phyloP scores from a whole-genome alignment of 768 basidiomycete species.

The Suillus plorans region DNA sequence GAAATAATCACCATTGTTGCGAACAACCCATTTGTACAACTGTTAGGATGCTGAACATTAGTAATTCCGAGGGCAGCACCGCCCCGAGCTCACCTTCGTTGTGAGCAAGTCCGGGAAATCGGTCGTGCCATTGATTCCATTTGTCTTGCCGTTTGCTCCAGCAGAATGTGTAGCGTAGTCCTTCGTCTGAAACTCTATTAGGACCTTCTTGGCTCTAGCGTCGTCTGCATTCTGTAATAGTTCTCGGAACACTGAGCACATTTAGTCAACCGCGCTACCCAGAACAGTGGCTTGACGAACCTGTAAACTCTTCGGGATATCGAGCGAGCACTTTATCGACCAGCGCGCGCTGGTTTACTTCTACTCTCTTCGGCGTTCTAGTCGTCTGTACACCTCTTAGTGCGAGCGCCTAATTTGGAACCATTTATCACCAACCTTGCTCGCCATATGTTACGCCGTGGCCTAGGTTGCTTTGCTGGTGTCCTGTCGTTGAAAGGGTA shows the following conservation, averaged over 20 bases:
- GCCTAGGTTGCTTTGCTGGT: not conserved
- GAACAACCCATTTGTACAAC: constrained; percentile 40
- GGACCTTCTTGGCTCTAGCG: constrained; percentile 35
- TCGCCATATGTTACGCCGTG: not conserved
- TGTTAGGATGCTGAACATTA: constrained; percentile 14
- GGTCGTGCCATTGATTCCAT: not conserved
- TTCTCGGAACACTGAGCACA: constrained; percentile 46
- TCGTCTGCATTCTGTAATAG: constrained; percentile 60
- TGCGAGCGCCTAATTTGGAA: not conserved
- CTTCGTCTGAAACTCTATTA: constrained; percentile 37
- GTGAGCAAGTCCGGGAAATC: constrained; percentile 6
- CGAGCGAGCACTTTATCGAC: constrained; percentile 19
- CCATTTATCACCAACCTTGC: not conserved
- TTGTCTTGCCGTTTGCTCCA: constrained; percentile 2
- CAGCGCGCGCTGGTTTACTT: constrained; percentile 17
- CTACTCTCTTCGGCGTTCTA: constrained; percentile 2
- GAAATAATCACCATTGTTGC: constrained; percentile 50
- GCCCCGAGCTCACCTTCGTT: constrained; percentile 1
- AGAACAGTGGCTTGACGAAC: constrained; percentile 1
- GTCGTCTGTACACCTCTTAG: not conserved
- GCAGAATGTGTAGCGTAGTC: constrained; percentile 9
- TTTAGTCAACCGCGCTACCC: not conserved
- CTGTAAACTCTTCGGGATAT: constrained; percentile 19
- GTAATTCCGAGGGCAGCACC: not conserved
- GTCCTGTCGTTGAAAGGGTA: not conserved